Percentiles rank a stretch among this genome's conserved stretches.
These are phyloP conservation scores for Exophiala viscosa DNA, from an alignment of 2,329 filamentous ascomycete genomes.

Conservation along the genomic window DNA sequence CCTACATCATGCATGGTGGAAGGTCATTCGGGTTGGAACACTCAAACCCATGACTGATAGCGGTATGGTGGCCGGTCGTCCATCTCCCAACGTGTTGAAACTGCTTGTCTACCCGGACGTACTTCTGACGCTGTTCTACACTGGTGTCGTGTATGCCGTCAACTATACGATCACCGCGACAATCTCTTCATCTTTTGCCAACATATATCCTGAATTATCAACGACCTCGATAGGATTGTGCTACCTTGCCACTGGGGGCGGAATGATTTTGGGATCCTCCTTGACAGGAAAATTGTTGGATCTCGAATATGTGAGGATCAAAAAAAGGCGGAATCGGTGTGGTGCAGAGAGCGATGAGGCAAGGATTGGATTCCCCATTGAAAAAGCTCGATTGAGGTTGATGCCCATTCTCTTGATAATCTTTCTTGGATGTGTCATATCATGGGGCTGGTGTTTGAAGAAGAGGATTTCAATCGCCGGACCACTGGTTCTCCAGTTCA, in stretches of 20 bases:
- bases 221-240: conserved; percentile 48
- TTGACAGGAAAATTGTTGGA: conserved; percentile 53
- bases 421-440: not conserved
- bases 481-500: conserved; percentile 1
- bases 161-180: conserved; percentile 56
- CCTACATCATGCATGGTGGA: conserved; percentile 4
- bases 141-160: conserved; percentile 50
- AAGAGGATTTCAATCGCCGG: not conserved
- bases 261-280: conserved; percentile 52
- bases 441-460: conserved; percentile 1
- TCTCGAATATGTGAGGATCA: conserved; percentile 47
- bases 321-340: conserved; percentile 25
- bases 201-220: conserved; percentile 38
- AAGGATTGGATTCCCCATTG: conserved; percentile 42
- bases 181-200: conserved; percentile 49
- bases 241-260: conserved; percentile 55
- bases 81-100: conserved; percentile 42
- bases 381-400: conserved; percentile 49
- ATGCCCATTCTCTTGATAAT: conserved; percentile 40
- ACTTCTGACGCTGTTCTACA: conserved; percentile 45
- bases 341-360: not conserved
- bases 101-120: conserved; percentile 47
- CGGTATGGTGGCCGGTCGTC: too few species aligned
- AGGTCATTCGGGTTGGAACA: conserved; percentile 28
- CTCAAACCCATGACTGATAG: too few species aligned